These are phyloP conservation scores for Vanilla planifolia DNA, from an alignment of 106 monocot genomes.

Conservation along the genomic window DNA sequence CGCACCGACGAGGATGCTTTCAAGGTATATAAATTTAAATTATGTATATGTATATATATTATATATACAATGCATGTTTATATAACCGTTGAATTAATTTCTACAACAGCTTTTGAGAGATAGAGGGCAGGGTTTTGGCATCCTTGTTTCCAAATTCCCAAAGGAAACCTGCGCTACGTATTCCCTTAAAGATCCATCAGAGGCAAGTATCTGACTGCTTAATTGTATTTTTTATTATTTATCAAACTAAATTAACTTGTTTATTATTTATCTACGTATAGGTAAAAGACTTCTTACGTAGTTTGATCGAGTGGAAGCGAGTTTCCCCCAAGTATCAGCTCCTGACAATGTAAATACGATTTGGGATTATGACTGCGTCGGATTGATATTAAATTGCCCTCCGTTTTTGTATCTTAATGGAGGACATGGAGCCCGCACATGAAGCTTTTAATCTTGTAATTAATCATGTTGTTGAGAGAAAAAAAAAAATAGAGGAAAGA, in stretches of 20 bases:
- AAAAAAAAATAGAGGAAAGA: too few species aligned
- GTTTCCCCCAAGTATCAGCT: neutral
- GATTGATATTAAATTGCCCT: too few species aligned
- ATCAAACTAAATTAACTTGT: neutral
- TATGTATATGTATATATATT: neutral
- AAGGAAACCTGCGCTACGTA: constrained; percentile 62
- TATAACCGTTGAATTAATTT: neutral
- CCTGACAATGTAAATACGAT: too few species aligned
- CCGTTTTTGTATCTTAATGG: too few species aligned
- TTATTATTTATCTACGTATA: neutral
- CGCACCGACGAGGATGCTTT: constrained; percentile 83
- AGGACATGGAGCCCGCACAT: too few species aligned
- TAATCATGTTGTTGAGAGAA: too few species aligned
- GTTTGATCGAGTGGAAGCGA: constrained; percentile 18
- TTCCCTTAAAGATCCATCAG: constrained; percentile 58
- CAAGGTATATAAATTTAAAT: constrained; percentile 28
- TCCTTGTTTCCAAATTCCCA: constrained; percentile 55
- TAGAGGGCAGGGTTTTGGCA: constrained; percentile 57
- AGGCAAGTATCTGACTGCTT: constrained; percentile 25
- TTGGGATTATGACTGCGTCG: too few species aligned
- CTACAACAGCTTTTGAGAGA: constrained; percentile 40
- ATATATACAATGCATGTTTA: neutral
- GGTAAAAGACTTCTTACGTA: constrained; percentile 18
- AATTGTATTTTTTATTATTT: neutral
- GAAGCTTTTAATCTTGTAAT: too few species aligned